phyloP scores from a whole-genome alignment of 257 asterid genomes.

The Coffea eugenioides region DNA sequence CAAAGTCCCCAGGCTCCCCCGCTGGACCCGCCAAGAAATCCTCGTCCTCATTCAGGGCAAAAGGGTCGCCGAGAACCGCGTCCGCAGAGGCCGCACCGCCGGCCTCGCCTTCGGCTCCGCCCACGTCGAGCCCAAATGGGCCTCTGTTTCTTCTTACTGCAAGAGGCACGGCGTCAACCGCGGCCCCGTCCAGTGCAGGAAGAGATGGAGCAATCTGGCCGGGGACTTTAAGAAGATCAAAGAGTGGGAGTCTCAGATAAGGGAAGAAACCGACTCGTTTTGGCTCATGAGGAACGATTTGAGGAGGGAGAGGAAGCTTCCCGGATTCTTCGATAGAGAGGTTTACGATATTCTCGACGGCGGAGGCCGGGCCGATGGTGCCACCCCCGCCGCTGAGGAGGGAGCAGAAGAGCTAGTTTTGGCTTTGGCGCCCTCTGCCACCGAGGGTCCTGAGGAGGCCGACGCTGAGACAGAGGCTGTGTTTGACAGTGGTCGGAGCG shows the following conservation, averaged over 20 bases:
- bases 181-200: conserved; percentile 96
- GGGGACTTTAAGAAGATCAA: conserved; percentile 90
- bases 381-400: conserved; percentile 17
- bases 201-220: conserved; percentile 90
- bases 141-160: conserved; percentile 82
- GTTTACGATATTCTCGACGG: conserved; percentile 83
- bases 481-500: conserved; percentile 82
- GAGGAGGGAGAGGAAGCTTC: conserved; percentile 82
- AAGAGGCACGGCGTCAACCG: conserved; percentile 85
- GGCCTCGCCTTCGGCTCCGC: conserved; percentile 64
- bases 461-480: conserved; percentile 49
- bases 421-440: conserved; percentile 42
- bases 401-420: conserved; percentile 39
- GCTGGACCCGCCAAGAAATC: conserved; percentile 92
- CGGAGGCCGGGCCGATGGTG: conserved; percentile 28
- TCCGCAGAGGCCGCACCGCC: conserved; percentile 57
- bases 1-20: conserved; percentile 70
- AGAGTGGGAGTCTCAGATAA: conserved; percentile 68
- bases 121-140: conserved; percentile 90
- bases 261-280: conserved; percentile 74
- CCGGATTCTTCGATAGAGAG: conserved; percentile 86
- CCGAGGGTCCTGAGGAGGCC: conserved; percentile 25
- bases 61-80: conserved; percentile 68
- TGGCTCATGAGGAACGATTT: conserved; percentile 94
- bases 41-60: conserved; percentile 86